Evolutionary conservation across 2,329 filamentous ascomycete genomes (phyloP), one percentile per base, ranked within the genome.

Genomic region (Neocucurbitaria cava): DNA sequence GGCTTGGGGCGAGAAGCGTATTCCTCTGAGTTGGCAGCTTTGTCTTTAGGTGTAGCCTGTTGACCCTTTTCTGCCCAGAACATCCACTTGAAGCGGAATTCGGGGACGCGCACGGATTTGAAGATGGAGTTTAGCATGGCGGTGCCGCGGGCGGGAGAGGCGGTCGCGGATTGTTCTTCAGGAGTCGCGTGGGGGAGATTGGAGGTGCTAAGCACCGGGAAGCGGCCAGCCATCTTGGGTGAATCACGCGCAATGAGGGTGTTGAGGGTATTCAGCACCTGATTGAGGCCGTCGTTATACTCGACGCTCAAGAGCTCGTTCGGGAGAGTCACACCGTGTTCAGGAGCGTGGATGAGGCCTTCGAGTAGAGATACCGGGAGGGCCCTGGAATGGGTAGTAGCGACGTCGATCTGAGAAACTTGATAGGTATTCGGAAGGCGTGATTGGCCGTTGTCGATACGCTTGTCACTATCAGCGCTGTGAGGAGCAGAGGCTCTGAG

Each of bases 111-210:
- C 38, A 80, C 76, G 46, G 77, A 77, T 49, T 78, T 76, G 59
- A 78, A 76, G 52, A 80, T 76, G 50, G 70, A 72, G 49, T 75
- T 72, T 51, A 77, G 87, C 86, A 92, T 92, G 52, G 89, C 89
- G 76, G 89, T 87, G 75, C 90, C 89, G 68, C 90, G 88, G 50
- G 90, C 89, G 23, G 90, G 89, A 9, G 89, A 90, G 61, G 82
- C 81, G 38, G 85, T 87, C 70, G 85, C 85, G 43, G 83, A 78
- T 58, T 85, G 82, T 63, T 83, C 81, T 73, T 82, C 81, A 71
- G 87, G 82, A 52, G 85, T 83, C 54, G 88, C 82, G 53, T 81
- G 79, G 28, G 88, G 86, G 54, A 90, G 83, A 71, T 72, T 61
- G 17, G 67, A 71, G 51, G 75, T 77, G 63, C 56, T 69, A 46